Conservation (phyloP, 139 green algal species). For the Haematococcus lacustris region DNA sequence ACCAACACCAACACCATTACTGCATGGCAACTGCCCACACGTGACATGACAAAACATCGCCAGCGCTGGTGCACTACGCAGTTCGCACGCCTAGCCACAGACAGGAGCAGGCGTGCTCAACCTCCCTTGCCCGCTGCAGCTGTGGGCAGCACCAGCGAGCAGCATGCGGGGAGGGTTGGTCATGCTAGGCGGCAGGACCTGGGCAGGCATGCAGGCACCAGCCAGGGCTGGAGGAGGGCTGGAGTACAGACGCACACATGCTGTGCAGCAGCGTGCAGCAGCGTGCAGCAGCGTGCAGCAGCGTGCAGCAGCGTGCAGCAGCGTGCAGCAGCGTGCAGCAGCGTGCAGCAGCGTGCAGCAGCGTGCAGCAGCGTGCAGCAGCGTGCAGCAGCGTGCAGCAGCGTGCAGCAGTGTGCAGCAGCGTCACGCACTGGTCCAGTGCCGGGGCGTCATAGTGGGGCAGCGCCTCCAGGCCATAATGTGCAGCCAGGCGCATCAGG, state of each 20-base stretch:
- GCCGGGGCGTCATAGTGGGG: neutral
- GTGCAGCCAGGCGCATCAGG: constrained; percentile 8
- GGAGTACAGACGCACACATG: too few relatives aligned
- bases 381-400: too few relatives aligned
- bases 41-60: neutral
- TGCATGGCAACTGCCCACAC: neutral
- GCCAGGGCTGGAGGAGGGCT: neutral
- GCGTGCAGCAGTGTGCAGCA: too few relatives aligned
- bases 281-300: too few relatives aligned
- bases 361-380: too few relatives aligned
- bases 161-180: neutral
- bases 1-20: too few relatives aligned
- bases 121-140: neutral
- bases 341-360: too few relatives aligned
- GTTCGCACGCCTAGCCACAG: neutral
- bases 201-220: neutral
- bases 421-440: constrained; percentile 10
- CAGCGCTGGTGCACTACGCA: neutral
- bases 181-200: neutral
- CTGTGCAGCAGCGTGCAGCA: too few relatives aligned
- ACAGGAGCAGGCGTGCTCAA: neutral
- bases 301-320: too few relatives aligned
- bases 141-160: neutral
- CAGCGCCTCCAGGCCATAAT: constrained; percentile 3
- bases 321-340: too few relatives aligned